phyloP scores from a whole-genome alignment of 306 rosid genomes.

The Boehmeria nivea region DNA sequence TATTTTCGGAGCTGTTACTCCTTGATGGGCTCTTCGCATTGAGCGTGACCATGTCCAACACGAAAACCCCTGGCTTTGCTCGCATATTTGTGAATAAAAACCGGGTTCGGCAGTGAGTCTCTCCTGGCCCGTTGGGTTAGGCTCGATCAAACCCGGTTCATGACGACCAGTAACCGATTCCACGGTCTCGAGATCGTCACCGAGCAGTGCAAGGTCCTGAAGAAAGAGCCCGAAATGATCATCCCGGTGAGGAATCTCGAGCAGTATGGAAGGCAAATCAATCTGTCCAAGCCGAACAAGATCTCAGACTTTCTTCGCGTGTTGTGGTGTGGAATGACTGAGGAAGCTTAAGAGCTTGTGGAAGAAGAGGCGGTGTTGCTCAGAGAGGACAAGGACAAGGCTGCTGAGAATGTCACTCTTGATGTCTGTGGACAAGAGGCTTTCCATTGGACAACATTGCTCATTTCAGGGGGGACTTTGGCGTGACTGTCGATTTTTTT shows the following conservation, averaged over 20 bases:
- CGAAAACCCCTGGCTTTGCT: neutral
- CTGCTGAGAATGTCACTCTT: slow-evolving; percentile 69
- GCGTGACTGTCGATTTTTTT: slow-evolving; percentile 40
- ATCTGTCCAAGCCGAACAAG: slow-evolving; percentile 67
- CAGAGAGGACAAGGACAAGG: slow-evolving; percentile 44
- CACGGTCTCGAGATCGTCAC: slow-evolving; percentile 62
- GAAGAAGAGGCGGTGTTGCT: slow-evolving; percentile 44
- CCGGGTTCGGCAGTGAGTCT: neutral
- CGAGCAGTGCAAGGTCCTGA: slow-evolving; percentile 66
- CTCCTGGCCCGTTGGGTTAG: slow-evolving; percentile 7
- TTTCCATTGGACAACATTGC: slow-evolving; percentile 56
- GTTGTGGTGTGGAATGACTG: slow-evolving; percentile 71
- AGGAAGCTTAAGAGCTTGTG: slow-evolving; percentile 46
- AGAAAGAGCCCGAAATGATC: slow-evolving; percentile 66
- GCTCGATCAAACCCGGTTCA: slow-evolving; percentile 28
- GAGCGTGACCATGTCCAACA: neutral
- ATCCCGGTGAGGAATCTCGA: slow-evolving; percentile 55
- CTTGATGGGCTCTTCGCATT: neutral
- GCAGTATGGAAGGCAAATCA: slow-evolving; percentile 50
- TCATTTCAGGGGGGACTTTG: slow-evolving; percentile 46
- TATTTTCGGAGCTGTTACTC: neutral
- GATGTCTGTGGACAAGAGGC: slow-evolving; percentile 66
- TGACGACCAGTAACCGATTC: slow-evolving; percentile 55
- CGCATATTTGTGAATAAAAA: neutral
- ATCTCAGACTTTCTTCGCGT: slow-evolving; percentile 63